phyloP scores from a whole-genome alignment of 495 filamentous ascomycete genomes.

The Podospora fimiseda region DNA sequence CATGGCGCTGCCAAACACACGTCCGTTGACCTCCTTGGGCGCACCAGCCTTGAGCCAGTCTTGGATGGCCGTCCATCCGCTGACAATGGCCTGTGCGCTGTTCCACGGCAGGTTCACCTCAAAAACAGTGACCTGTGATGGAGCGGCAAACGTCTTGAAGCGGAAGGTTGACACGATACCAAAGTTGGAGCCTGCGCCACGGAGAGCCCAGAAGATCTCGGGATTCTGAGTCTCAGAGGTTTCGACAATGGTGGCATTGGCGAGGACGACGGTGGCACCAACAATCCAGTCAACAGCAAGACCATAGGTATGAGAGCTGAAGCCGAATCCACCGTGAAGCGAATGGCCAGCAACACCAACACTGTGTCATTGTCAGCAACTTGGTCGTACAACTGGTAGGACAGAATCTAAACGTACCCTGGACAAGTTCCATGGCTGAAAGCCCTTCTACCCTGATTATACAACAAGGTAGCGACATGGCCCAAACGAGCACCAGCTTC shows the following conservation, averaged over 20 bases:
- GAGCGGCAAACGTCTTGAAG: slow-evolving; percentile 41
- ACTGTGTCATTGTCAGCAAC: too few relatives aligned
- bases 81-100: slow-evolving; percentile 26
- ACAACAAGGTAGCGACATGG: slow-evolving; percentile 34
- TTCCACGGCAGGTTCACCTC: slow-evolving; percentile 33
- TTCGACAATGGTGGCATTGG: slow-evolving; percentile 35
- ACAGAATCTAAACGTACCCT: slow-evolving; percentile 22
- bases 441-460: slow-evolving; percentile 34
- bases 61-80: slow-evolving; percentile 26
- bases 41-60: slow-evolving; percentile 31
- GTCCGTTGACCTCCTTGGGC: slow-evolving; percentile 41
- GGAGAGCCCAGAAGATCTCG: slow-evolving; percentile 41
- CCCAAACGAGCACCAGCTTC: slow-evolving; percentile 36
- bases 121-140: slow-evolving; percentile 34
- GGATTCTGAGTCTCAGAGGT: slow-evolving; percentile 35
- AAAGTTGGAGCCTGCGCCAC: slow-evolving; percentile 38
- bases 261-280: slow-evolving; percentile 36
- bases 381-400: too few relatives aligned
- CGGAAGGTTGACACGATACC: slow-evolving; percentile 36
- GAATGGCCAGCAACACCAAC: slow-evolving; percentile 40
- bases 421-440: slow-evolving; percentile 44
- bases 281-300: slow-evolving; percentile 40
- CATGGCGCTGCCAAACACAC: slow-evolving; percentile 33
- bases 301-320: slow-evolving; percentile 41
- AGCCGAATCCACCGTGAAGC: slow-evolving; percentile 41